These are phyloP conservation scores for Coriaria nepalensis DNA, from an alignment of 306 rosid genomes.

Conservation along the genomic window DNA sequence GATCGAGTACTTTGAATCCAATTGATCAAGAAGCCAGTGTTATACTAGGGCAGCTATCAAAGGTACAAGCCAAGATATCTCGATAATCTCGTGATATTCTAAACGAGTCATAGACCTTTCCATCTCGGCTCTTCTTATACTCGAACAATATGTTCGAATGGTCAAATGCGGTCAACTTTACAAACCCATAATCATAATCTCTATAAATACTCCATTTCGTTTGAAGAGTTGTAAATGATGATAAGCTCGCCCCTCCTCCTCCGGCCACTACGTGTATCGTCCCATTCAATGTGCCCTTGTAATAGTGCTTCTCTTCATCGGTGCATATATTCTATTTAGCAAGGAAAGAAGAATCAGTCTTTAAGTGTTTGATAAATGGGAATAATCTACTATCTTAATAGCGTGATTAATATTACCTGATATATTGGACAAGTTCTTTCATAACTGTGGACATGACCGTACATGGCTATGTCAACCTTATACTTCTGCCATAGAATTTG, in stretches of 20 bases:
- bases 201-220: conserved; percentile 71
- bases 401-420: no score
- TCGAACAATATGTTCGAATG: conserved; percentile 82
- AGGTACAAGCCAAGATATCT: conserved; percentile 71
- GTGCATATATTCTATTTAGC: conserved; percentile 65
- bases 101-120: conserved; percentile 71
- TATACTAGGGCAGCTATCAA: conserved; percentile 51
- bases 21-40: conserved; percentile 37
- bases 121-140: conserved; percentile 92
- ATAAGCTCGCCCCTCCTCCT: conserved; percentile 83
- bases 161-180: conserved; percentile 74
- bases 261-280: conserved; percentile 90
- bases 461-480: conserved; percentile 79
- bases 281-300: conserved; percentile 64
- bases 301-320: conserved; percentile 46
- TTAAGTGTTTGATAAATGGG: not conserved
- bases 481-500: conserved; percentile 88
- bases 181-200: conserved; percentile 74
- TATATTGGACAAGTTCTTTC: conserved; percentile 91
- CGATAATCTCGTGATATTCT: conserved; percentile 59
- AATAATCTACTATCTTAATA: no score
- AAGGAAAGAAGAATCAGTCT: not conserved
- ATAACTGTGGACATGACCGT: conserved; percentile 90
- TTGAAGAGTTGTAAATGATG: conserved; percentile 45
- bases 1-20: no score